Evolutionary conservation across 371 early-diverging fungal species (phyloP).

Genomic region (Mucor piriformis): DNA sequence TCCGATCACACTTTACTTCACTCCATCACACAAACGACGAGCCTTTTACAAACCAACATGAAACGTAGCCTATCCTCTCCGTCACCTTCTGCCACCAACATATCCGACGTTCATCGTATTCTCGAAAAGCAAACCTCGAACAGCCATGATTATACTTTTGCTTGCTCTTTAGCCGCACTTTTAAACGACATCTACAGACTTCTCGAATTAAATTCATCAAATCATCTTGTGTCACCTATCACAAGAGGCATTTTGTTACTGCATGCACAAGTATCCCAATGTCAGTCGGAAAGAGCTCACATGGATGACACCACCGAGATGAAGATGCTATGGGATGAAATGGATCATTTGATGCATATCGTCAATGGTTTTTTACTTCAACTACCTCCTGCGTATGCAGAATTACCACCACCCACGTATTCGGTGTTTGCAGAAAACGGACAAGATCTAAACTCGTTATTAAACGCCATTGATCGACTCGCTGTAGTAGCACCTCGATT

Average conservation of each 20-base stretch:
- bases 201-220: slow-evolving; percentile 32
- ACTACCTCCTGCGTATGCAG: slow-evolving; percentile 14
- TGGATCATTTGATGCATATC: slow-evolving; percentile 41
- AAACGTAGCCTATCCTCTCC: slow-evolving; percentile 34
- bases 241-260: background rate
- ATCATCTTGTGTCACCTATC: background rate
- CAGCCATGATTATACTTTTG: slow-evolving; percentile 41
- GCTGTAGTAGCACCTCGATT: slow-evolving; percentile 49
- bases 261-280: slow-evolving; percentile 29
- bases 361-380: slow-evolving; percentile 20
- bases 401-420: background rate
- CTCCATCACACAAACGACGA: slow-evolving; percentile 37
- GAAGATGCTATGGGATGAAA: slow-evolving; percentile 43
- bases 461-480: slow-evolving; percentile 56
- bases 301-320: slow-evolving; percentile 21
- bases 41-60: slow-evolving; percentile 20
- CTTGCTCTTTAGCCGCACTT: slow-evolving; percentile 47
- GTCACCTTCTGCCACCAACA: slow-evolving; percentile 32
- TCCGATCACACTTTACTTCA: slow-evolving; percentile 34
- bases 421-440: background rate
- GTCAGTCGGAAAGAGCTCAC: slow-evolving; percentile 25
- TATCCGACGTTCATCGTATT: slow-evolving; percentile 33
- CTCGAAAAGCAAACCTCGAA: slow-evolving; percentile 27
- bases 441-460: slow-evolving; percentile 48
- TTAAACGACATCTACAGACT: slow-evolving; percentile 44